A percentile compares a stretch with the other conserved stretches of the same genome.
Evolutionary conservation across 768 basidiomycete species (phyloP).

Genomic region (Suillus subaureus): DNA sequence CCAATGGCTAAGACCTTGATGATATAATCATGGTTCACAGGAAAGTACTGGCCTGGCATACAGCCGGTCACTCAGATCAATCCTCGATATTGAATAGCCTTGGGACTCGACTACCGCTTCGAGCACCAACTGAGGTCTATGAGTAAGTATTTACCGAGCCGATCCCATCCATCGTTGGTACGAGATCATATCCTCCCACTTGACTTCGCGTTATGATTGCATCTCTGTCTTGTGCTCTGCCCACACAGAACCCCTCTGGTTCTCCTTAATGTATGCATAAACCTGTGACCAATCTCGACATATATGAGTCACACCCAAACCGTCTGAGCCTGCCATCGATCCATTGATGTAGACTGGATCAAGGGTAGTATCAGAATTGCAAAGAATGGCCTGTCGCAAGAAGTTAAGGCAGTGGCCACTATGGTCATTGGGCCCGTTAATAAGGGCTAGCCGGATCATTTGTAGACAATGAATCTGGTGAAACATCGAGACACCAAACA

Average conservation of each 20-base stretch:
- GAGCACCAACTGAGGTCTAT: neutral
- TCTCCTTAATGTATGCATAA: constrained; percentile 25
- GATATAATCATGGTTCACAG: neutral
- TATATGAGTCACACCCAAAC: constrained; percentile 28
- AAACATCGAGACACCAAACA: constrained; percentile 30
- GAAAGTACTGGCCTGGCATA: neutral
- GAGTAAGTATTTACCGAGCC: neutral
- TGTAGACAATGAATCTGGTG: constrained; percentile 35
- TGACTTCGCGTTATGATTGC: neutral
- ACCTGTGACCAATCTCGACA: constrained; percentile 33
- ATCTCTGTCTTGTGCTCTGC: neutral
- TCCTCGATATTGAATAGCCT: neutral
- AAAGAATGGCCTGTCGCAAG: constrained; percentile 43
- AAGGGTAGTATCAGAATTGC: constrained; percentile 45
- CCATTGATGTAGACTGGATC: constrained; percentile 34
- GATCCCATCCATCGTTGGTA: neutral
- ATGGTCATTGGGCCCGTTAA: constrained; percentile 7
- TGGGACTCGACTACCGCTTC: neutral
- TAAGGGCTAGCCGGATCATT: constrained; percentile 14
- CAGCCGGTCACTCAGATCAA: neutral
- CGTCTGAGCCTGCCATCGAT: constrained; percentile 20
- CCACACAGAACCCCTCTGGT: constrained; percentile 13
- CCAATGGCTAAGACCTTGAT: neutral
- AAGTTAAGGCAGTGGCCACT: constrained; percentile 46
- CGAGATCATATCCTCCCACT: neutral